These are phyloP conservation scores for Tulasnella sp. DNA, from an alignment of 768 basidiomycete genomes.

Conservation along the genomic window DNA sequence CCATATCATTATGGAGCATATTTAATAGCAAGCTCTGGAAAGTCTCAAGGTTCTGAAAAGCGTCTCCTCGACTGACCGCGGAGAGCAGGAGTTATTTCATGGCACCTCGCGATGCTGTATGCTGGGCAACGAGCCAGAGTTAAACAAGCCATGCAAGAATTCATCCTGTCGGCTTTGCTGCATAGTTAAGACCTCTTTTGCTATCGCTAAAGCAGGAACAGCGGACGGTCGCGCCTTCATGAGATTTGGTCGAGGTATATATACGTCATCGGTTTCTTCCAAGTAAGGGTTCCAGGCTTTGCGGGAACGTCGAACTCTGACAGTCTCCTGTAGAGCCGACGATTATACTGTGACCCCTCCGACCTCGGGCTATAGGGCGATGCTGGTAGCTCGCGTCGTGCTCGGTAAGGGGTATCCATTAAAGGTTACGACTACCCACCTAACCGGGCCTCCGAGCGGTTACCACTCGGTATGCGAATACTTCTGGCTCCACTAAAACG, in stretches of 20 bases:
- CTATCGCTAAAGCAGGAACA: neutral
- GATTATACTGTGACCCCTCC: neutral
- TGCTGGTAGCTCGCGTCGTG: neutral
- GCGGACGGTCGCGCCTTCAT: neutral
- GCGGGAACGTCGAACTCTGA: too few relatives aligned
- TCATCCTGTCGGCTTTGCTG: neutral
- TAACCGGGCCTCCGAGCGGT: neutral
- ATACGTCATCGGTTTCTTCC: slow-evolving; percentile 18
- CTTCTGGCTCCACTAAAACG: neutral
- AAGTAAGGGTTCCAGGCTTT: neutral
- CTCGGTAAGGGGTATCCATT: neutral
- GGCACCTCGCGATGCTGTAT: slow-evolving; percentile 4
- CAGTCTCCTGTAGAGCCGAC: neutral
- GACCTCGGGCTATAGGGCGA: neutral
- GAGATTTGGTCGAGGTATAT: slow-evolving; percentile 11
- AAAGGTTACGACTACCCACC: neutral
- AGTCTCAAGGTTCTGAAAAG: neutral
- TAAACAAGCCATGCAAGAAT: neutral
- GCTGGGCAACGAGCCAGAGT: neutral
- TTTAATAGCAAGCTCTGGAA: neutral
- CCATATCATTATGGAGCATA: neutral
- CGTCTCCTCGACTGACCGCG: neutral
- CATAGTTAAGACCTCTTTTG: neutral
- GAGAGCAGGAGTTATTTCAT: slow-evolving; percentile 3
- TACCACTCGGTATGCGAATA: neutral